A percentile compares a stretch with the other conserved stretches of the same genome.
Evolutionary conservation across 2,329 filamentous ascomycete species (phyloP).

Genomic region (Hymenotorrendiella dingleyae): DNA sequence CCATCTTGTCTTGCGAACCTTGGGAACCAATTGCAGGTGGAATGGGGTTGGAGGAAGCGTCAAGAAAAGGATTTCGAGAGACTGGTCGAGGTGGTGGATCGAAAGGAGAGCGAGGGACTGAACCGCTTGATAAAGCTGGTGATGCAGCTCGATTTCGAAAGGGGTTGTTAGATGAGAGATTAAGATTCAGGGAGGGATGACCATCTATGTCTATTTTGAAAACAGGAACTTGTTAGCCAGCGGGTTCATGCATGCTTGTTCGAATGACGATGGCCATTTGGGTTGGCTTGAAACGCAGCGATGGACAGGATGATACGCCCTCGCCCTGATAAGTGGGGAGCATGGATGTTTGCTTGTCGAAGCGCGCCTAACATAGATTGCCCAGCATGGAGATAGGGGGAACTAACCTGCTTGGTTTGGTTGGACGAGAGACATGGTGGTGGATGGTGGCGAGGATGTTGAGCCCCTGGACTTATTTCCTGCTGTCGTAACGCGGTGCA

Average conservation of each 20-base stretch:
- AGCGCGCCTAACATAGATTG: constrained; percentile 16
- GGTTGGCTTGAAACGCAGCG: constrained; percentile 25
- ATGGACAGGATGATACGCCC: constrained; percentile 28
- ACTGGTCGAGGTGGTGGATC: constrained; percentile 52
- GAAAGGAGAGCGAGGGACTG: constrained; percentile 48
- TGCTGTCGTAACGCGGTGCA: constrained; percentile 2
- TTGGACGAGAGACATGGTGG: constrained; percentile 10
- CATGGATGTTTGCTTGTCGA: constrained; percentile 15
- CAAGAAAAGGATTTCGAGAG: constrained; percentile 73
- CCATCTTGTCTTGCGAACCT: constrained; percentile 44
- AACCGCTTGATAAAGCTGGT: constrained; percentile 39
- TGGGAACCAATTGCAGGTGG: constrained; percentile 29
- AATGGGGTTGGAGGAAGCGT: constrained; percentile 34
- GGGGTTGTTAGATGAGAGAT: constrained; percentile 71
- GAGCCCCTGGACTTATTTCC: constrained; percentile 9
- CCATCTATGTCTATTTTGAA: constrained; percentile 22
- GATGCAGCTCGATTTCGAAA: constrained; percentile 69
- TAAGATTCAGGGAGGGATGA: constrained; percentile 50
- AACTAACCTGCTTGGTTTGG: constrained; percentile 9
- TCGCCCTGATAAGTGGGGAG: constrained; percentile 25
- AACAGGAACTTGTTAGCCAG: constrained; percentile 25
- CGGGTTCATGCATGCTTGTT: constrained; percentile 24
- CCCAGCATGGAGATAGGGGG: constrained; percentile 2
- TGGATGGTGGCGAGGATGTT: neutral
- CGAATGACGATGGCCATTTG: constrained; percentile 15